phyloP scores from a whole-genome alignment of 2,329 filamentous ascomycete species.

The Talaromyces sp. region DNA sequence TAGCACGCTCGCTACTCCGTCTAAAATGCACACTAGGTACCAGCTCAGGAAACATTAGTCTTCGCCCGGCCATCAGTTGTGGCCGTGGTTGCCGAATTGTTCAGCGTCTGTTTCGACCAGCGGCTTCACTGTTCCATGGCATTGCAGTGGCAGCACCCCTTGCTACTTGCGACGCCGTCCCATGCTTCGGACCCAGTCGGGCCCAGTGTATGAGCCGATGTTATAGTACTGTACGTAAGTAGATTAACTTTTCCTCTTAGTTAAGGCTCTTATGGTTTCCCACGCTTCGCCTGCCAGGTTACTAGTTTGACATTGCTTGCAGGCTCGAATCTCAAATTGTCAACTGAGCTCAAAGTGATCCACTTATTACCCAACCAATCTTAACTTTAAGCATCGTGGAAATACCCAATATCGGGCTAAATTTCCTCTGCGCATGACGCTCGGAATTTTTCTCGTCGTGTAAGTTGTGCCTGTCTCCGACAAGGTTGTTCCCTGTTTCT shows the following conservation, averaged over 20 bases:
- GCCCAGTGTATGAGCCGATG: not conserved
- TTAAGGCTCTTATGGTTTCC: not conserved
- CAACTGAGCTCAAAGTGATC: not conserved
- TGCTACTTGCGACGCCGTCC: slow-evolving; percentile 6
- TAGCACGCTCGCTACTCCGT: not conserved
- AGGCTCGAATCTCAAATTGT: not conserved
- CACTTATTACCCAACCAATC: not conserved
- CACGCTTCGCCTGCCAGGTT: not conserved
- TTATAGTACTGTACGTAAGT: not conserved
- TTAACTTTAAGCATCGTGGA: not conserved
- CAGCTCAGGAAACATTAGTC: slow-evolving; percentile 6
- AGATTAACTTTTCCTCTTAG: not conserved
- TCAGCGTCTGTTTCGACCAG: not conserved
- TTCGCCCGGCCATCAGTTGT: slow-evolving; percentile 2
- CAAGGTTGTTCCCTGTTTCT: slow-evolving; percentile 1
- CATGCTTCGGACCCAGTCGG: not conserved
- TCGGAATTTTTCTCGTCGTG: slow-evolving; percentile 13
- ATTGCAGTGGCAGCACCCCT: slow-evolving; percentile 10
- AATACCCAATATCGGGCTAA: not conserved
- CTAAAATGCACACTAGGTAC: not conserved
- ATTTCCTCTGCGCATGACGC: not conserved
- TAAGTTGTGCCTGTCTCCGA: not conserved
- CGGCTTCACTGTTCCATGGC: not conserved
- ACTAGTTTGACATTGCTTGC: not conserved
- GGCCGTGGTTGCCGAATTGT: not conserved